Percentiles rank a stretch among this genome's conserved stretches.
phyloP scores from a whole-genome alignment of 805 yeast species.

The Saturnispora diversa region DNA sequence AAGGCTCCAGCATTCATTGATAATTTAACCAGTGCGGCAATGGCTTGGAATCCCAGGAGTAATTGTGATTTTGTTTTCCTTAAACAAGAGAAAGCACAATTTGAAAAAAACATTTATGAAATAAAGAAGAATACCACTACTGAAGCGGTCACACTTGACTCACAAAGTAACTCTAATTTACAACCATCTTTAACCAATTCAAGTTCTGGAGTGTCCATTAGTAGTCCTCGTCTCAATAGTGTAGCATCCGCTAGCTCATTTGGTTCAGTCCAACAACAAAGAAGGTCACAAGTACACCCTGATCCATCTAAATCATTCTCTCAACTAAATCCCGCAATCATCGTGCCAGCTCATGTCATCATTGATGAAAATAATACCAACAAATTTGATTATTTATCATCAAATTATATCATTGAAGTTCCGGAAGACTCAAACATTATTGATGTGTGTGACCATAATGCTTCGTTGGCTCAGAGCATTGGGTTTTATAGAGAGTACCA shows the following conservation, averaged over 20 bases:
- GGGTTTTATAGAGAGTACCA: constrained; percentile 48
- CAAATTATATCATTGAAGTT: constrained; percentile 38
- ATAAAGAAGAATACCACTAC: constrained; percentile 12
- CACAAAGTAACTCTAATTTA: constrained; percentile 1
- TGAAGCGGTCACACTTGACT: constrained; percentile 1
- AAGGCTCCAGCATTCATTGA: constrained; percentile 38
- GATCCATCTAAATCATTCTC: constrained; percentile 4
- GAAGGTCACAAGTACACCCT: constrained; percentile 18
- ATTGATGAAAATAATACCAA: constrained; percentile 35
- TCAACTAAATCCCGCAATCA: constrained; percentile 24
- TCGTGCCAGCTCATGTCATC: constrained; percentile 37
- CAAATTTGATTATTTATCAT: constrained; percentile 41
- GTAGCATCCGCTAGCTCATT: constrained; percentile 5
- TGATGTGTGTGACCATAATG: constrained; percentile 52
- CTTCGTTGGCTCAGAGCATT: constrained; percentile 46
- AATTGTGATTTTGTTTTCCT: constrained; percentile 43
- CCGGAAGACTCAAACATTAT: constrained; percentile 43
- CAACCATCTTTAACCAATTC: neutral
- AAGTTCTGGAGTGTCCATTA: neutral
- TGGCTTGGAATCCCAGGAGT: constrained; percentile 49
- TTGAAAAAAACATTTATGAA: constrained; percentile 22
- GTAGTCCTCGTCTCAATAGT: constrained; percentile 5
- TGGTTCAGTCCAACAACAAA: constrained; percentile 11
- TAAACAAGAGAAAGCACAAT: constrained; percentile 41
- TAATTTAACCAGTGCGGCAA: constrained; percentile 42